Evolutionary conservation across 306 rosid genomes (phyloP), one percentile per base, ranked within the genome.

Genomic region (Trichosanthes cucumerina): DNA sequence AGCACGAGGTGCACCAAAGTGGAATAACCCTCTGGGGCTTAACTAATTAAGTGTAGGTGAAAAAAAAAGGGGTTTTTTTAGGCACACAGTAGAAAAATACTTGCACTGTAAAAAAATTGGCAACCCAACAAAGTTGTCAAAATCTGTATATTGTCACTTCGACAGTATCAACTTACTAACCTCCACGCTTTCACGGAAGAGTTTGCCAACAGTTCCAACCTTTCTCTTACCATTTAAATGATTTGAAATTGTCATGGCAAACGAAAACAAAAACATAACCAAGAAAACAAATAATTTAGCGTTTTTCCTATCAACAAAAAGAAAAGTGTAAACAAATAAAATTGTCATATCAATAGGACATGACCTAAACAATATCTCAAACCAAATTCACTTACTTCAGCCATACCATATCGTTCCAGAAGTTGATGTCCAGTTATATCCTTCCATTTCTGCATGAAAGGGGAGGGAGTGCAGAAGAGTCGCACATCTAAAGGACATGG

Each of bases 361-460:
- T 11, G 41, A 88, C 72, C 59, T 69, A 54, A 81, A 66, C 49
- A 66, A 38, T 38, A 9, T 66, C 50, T 38, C 15, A 38, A 66
- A 77, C 78, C 71, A 75, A 81, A 52, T 64, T 66, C 77, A 85
- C 87, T 82, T 77, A 92, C 98, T 87, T 95, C 98, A 7, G 97
- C 92, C 98, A 92, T 95, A 84, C 97, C 98, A 73, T 91, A 92
- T 81, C 98, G 86, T 85, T 95, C 98, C 88, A 95, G 88, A 79
- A 95, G 88, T 81, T 92, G 82, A 80, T 95, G 98, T 56, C 96
- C 97, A 16, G 97, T 91, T 79, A 92, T 88, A 78, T 76, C 82
- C 83, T 92, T 92, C 98, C 98, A 95, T 81, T 88, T 88, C 78
- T 87, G 89, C 97, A 91, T 89, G 85, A 92, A 86, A 71, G 98